These are phyloP conservation scores for Penicillium sp. DNA, from an alignment of 2,329 filamentous ascomycete genomes.

Conservation along the genomic window DNA sequence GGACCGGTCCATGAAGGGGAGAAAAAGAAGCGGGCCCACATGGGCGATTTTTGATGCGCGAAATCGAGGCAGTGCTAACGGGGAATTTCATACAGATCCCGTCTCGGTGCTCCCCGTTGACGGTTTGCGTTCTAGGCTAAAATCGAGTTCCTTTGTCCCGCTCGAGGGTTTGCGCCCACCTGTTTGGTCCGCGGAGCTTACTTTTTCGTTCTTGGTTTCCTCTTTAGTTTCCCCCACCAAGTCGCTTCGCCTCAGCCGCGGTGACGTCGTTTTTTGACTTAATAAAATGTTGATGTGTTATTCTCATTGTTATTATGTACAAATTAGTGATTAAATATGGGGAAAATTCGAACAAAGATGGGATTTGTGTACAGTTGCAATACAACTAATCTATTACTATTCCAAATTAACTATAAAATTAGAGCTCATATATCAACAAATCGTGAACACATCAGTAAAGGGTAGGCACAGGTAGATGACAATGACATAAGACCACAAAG, in stretches of 20 bases:
- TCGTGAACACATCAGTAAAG: neutral
- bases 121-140: neutral
- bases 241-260: neutral
- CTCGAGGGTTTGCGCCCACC: neutral
- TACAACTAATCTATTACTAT: too few species aligned
- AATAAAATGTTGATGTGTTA: neutral
- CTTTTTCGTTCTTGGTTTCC: neutral
- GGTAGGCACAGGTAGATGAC: neutral
- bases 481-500: neutral
- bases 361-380: too few species aligned
- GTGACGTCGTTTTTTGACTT: neutral
- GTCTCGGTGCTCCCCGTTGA: neutral
- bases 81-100: neutral
- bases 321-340: too few species aligned
- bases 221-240: neutral
- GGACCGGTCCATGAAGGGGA: neutral
- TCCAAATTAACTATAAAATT: too few species aligned
- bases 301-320: too few species aligned
- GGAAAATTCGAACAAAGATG: too few species aligned
- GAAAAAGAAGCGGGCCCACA: neutral
- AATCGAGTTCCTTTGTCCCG: neutral
- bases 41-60: neutral
- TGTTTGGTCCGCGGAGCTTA: neutral
- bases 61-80: conserved; percentile 6
- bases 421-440: neutral